Base-by-base conservation (phyloP, 495 filamentous ascomycete genomes). In the Chaetomium tenue region DNA sequence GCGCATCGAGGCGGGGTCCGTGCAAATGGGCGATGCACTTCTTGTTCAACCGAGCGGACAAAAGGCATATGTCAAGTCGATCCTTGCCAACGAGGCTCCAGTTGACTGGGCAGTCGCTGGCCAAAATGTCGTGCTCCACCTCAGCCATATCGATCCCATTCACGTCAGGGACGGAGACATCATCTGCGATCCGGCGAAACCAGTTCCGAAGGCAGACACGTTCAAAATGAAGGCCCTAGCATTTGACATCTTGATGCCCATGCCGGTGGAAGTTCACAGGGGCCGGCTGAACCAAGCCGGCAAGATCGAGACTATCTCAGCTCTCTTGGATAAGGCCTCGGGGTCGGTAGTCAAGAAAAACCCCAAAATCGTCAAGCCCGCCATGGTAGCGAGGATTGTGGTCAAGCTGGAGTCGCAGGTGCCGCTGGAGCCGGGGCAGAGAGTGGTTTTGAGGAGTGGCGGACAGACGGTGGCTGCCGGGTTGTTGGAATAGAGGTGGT, bases 41-140 rank as follows among this genome's bases (percentile, higher is more conserved):
- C 72, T 94, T 16, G 82, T 87, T 9, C 89, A 93, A 79, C 94
- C 94, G 0, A 88, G 88, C 54, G 84, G 83, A 5, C 90, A 96
- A 71, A 91, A 84, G 46, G 91, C 90, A 5, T 83, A 81, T 33
- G 82, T 98, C 70, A 94, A 89, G 71, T 88, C 82, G 13, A 70
- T 98, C 20, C 88, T 92, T 66, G 83, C 91, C 20, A 88, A 93
- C 66, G 82, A 85, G 23, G 86, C 89, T 47, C 75, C 83, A 4
- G 81, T 76, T 13, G 91, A 97, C 63, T 98, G 92, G 92, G 94
- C 92, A 5, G 92, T 97, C n/a, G 94, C 93, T 2, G 93, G 95
- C 16, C 92, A 97, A 70, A 96, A 96, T 61, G 85, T 89, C 12
- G 86, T 88, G 2, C 76, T 98, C 22, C 89, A 96, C 70, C 82